phyloP scores from a whole-genome alignment of 345 rosid genomes.

The Salix arbutifolia region DNA sequence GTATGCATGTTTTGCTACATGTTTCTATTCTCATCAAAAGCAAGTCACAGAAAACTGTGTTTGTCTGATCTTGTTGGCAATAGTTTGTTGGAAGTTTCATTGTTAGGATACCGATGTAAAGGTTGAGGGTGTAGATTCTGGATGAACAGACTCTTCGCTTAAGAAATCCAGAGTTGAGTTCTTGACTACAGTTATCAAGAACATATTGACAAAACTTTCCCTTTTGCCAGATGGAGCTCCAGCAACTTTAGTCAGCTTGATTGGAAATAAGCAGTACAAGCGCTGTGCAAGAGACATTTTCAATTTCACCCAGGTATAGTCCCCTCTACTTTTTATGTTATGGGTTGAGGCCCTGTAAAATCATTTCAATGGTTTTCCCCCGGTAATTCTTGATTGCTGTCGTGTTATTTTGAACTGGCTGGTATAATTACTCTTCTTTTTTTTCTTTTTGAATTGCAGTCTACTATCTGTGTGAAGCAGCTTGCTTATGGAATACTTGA shows the following conservation, averaged over 20 bases:
- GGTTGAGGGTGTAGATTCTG: neutral
- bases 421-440: neutral
- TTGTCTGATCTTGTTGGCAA: neutral
- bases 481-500: conserved; percentile 74
- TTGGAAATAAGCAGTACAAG: conserved; percentile 84
- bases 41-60: neutral
- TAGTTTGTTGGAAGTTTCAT: neutral
- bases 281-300: conserved; percentile 91
- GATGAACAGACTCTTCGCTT: neutral
- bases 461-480: conserved; percentile 86
- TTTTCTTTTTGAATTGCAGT: conserved; percentile 41
- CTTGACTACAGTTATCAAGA: neutral
- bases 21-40: neutral
- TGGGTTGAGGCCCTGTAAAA: neutral
- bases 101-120: too few species aligned
- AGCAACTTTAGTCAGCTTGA: conserved; percentile 76
- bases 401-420: neutral
- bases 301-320: conserved; percentile 83
- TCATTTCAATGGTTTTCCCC: neutral
- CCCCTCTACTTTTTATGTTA: neutral
- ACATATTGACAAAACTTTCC: neutral
- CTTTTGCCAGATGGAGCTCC: conserved; percentile 82
- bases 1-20: neutral
- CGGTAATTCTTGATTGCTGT: neutral
- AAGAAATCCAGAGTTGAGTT: neutral